Conservation (phyloP, 805 yeast species). For the Teunomyces aglyptinius region DNA sequence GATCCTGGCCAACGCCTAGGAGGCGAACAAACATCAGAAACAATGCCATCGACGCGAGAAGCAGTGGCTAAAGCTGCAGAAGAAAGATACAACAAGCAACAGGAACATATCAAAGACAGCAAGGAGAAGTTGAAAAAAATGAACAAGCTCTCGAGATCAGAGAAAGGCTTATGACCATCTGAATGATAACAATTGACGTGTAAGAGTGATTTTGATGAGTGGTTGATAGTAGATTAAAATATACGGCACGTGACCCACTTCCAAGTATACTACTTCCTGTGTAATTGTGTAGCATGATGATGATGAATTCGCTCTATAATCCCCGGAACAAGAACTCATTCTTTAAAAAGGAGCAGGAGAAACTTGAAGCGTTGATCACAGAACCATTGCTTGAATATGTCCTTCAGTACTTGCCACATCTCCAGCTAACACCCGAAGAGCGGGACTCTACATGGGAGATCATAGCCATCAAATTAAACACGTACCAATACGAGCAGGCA, state of each 20-base stretch:
- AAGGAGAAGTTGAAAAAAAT: constrained; percentile 29
- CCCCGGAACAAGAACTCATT: constrained; percentile 17
- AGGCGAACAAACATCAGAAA: neutral
- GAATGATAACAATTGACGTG: too few species aligned
- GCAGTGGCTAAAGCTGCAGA: constrained; percentile 45
- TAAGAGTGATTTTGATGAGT: too few species aligned
- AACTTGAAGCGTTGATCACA: constrained; percentile 20
- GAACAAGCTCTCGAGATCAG: constrained; percentile 28
- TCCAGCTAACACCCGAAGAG: constrained; percentile 22
- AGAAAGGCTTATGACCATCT: constrained; percentile 26
- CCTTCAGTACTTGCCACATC: constrained; percentile 29
- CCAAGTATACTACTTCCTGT: neutral
- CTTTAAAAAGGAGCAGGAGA: constrained; percentile 24
- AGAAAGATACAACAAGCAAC: constrained; percentile 27
- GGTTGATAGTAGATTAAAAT: too few species aligned
- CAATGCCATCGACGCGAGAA: constrained; percentile 12
- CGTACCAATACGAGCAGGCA: constrained; percentile 14
- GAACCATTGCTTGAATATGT: constrained; percentile 29
- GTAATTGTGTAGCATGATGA: neutral
- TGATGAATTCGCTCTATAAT: neutral
- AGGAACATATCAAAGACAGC: constrained; percentile 26
- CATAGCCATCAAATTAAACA: constrained; percentile 32
- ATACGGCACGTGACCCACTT: neutral
- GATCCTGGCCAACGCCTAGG: neutral
- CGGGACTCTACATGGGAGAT: constrained; percentile 34